These are phyloP conservation scores for Coccomyxa sp. DNA, from an alignment of 139 green algal genomes.

Conservation along the genomic window DNA sequence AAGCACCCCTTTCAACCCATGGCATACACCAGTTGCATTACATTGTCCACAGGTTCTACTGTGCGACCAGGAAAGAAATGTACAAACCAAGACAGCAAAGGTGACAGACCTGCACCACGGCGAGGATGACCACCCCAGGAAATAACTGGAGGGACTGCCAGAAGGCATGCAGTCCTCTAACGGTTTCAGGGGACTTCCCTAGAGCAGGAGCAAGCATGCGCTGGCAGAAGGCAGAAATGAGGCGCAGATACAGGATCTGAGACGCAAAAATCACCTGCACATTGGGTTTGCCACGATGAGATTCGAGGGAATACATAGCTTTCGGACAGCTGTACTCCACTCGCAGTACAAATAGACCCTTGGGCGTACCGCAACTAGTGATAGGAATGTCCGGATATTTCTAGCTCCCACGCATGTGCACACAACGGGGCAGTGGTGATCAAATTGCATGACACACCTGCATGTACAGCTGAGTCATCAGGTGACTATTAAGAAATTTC, in stretches of 20 bases:
- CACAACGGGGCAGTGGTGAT: conserved; percentile 61
- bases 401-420: conserved; percentile 44
- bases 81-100: no score
- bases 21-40: neutral
- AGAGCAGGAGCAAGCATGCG: neutral
- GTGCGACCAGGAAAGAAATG: no score
- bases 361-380: conserved; percentile 20
- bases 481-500: neutral
- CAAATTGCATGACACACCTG: conserved; percentile 47
- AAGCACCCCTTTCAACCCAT: neutral
- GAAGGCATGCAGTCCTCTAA: neutral
- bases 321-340: no score
- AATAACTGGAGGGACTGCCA: neutral
- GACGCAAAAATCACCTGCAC: conserved; percentile 4
- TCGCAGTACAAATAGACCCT: no score
- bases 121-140: conserved; percentile 9
- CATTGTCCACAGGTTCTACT: no score
- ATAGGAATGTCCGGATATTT: conserved; percentile 42
- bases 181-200: neutral
- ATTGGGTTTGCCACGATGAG: no score
- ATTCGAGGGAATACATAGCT: no score
- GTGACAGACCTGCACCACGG: conserved; percentile 4
- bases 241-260: conserved; percentile 36
- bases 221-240: conserved; percentile 19
- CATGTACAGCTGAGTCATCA: neutral